A percentile compares a stretch with the other conserved stretches of the same genome.
Conservation (phyloP, 1,284 basidiomycete species). For the Ganoderma resinaceum region DNA sequence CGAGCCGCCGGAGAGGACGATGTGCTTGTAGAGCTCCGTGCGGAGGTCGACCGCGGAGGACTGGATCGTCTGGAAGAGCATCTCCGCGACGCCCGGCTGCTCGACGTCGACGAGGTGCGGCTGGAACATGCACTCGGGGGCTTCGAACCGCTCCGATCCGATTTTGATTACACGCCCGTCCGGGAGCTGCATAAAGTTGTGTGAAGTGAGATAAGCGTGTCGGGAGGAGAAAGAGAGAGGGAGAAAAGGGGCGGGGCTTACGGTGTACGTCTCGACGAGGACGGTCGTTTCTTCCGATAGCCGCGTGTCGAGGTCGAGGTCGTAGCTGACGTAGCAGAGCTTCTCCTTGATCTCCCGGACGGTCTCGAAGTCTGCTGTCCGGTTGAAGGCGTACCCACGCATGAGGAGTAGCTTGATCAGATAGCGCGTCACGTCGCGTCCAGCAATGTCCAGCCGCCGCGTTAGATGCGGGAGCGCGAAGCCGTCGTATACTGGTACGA, state of each 20-base stretch:
- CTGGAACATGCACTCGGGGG: conserved; percentile 99
- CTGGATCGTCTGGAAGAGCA: conserved; percentile 98
- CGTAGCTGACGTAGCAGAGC: conserved; percentile 97
- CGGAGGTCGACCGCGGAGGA: conserved; percentile 91
- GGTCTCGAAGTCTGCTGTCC: conserved; percentile 99
- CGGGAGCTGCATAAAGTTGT: no score
- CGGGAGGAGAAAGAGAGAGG: not conserved
- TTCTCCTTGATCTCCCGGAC: conserved; percentile 99
- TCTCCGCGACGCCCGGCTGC: conserved; percentile 95
- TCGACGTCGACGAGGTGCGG: conserved; percentile 98
- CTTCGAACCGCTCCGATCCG: conserved; percentile 98
- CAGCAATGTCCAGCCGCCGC: conserved; percentile 94
- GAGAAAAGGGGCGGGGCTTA: conserved; percentile 45
- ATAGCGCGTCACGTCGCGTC: conserved; percentile 97
- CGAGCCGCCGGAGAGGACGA: conserved; percentile 96
- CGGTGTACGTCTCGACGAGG: conserved; percentile 95
- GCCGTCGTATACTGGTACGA: conserved; percentile 98
- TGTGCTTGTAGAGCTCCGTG: conserved; percentile 95
- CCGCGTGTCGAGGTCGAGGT: conserved; percentile 93
- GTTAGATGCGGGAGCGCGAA: conserved; percentile 96
- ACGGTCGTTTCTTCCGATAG: conserved; percentile 97
- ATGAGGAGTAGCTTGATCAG: conserved; percentile 98
- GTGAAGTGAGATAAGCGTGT: no score
- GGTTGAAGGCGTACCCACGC: conserved; percentile 99
- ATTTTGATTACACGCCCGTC: conserved; percentile 98